Conservation (phyloP, 176 grass and related monocot species). For the Paspalum notatum region DNA sequence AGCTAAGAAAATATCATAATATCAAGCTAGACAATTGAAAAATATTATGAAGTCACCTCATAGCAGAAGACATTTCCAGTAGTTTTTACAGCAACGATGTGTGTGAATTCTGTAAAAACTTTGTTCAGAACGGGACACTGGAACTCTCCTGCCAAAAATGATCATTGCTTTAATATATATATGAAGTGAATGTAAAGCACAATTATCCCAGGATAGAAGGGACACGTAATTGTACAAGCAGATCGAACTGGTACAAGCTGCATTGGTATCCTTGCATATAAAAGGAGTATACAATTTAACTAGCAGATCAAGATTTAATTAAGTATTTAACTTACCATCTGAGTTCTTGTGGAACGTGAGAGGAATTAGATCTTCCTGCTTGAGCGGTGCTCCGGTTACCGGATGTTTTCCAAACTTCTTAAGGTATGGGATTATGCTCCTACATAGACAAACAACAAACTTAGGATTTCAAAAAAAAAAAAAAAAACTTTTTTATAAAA, state of each 20-base stretch:
- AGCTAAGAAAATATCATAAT: conserved; percentile 27
- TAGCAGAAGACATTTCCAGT: conserved; percentile 98
- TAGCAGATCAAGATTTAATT: too few relatives aligned
- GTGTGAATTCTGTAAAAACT: conserved; percentile 96
- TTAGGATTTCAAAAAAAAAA: conserved; percentile 21
- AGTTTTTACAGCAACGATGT: conserved; percentile 99
- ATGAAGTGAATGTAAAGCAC: not conserved
- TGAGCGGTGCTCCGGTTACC: conserved; percentile 67
- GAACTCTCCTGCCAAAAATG: conserved; percentile 73
- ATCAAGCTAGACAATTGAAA: conserved; percentile 18
- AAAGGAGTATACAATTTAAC: not conserved
- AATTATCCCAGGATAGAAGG: not conserved
- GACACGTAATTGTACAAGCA: conserved; percentile 16
- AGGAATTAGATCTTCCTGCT: conserved; percentile 85
- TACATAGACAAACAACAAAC: conserved; percentile 38
- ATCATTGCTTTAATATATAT: conserved; percentile 19
- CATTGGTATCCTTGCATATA: not conserved
- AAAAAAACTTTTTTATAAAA: not conserved
- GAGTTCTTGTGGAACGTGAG: conserved; percentile 95
- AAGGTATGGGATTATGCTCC: conserved; percentile 95
- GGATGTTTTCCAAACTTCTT: conserved; percentile 93
- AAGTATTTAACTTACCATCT: conserved; percentile 78
- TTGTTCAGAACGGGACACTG: conserved; percentile 93
- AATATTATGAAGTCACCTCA: conserved; percentile 54
- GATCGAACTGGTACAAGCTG: conserved; percentile 7